phyloP scores from a whole-genome alignment of 2,329 filamentous ascomycete genomes.

The Davidsoniella virescens region DNA sequence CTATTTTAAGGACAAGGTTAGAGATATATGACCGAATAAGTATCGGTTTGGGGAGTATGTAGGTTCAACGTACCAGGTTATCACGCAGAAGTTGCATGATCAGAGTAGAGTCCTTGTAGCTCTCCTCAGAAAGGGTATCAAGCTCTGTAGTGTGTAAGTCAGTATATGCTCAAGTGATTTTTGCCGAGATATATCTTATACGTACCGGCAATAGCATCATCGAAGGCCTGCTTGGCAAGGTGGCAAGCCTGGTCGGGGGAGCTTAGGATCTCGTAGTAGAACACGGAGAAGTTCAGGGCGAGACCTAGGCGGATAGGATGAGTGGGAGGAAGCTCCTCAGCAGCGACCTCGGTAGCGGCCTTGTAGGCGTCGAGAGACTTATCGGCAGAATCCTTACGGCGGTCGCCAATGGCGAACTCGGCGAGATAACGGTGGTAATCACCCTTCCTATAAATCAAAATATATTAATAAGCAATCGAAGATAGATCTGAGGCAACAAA shows the following conservation, averaged over 20 bases:
- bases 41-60: background rate
- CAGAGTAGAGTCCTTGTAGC: constrained; percentile 97
- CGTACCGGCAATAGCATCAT: constrained; percentile 78
- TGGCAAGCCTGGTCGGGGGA: constrained; percentile 96
- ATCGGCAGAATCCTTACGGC: constrained; percentile 87
- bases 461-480: constrained; percentile 18
- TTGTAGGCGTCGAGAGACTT: constrained; percentile 97
- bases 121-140: constrained; percentile 92
- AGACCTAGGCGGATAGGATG: constrained; percentile 97
- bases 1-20: constrained; percentile 31
- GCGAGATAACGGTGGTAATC: constrained; percentile 98
- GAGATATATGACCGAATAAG: constrained; percentile 12
- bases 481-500: too few species aligned
- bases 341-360: constrained; percentile 88
- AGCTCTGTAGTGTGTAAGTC: constrained; percentile 47
- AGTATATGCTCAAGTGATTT: constrained; percentile 12
- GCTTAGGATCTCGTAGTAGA: constrained; percentile 99
- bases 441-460: constrained; percentile 58
- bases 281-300: constrained; percentile 97
- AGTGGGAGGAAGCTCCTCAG: constrained; percentile 91
- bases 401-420: constrained; percentile 87
- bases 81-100: constrained; percentile 98
- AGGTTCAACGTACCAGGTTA: constrained; percentile 55
- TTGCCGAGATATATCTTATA: constrained; percentile 1
- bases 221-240: constrained; percentile 96